Evolutionary conservation across 108 stramenopile species (phyloP).

Genomic region (Aurantiochytrium sp.): DNA sequence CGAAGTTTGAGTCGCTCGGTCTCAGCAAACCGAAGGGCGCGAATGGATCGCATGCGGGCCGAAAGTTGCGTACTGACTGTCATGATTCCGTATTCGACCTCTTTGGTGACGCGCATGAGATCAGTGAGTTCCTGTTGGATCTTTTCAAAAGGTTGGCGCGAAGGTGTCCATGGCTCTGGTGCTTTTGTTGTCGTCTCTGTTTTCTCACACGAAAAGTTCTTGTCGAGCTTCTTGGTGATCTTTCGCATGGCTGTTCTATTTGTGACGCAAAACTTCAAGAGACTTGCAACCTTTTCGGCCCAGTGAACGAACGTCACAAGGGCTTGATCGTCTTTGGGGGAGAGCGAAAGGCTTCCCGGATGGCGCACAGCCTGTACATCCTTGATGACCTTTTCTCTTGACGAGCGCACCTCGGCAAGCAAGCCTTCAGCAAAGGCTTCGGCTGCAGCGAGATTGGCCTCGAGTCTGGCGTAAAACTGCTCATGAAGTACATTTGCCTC

Average conservation of each 20-base stretch:
- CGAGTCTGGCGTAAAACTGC: not conserved
- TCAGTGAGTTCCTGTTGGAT: not conserved
- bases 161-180: not conserved
- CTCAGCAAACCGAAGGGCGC: not conserved
- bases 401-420: not conserved
- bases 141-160: not conserved
- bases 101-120: not conserved
- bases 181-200: no score
- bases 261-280: conserved; percentile 7
- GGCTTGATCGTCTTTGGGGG: not conserved
- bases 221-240: not conserved
- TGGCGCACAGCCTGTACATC: not conserved
- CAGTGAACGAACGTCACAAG: not conserved
- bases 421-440: not conserved
- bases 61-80: not conserved
- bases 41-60: not conserved
- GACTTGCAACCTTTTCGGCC: not conserved
- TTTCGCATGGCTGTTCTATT: not conserved
- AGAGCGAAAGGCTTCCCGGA: no score
- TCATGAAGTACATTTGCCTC: not conserved
- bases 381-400: not conserved
- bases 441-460: not conserved
- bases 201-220: not conserved
- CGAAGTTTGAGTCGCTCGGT: not conserved
- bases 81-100: not conserved